Evolutionary conservation across 768 basidiomycete genomes (phyloP), one percentile per base, ranked within the genome.

Genomic region (Amylocystis lapponica): DNA sequence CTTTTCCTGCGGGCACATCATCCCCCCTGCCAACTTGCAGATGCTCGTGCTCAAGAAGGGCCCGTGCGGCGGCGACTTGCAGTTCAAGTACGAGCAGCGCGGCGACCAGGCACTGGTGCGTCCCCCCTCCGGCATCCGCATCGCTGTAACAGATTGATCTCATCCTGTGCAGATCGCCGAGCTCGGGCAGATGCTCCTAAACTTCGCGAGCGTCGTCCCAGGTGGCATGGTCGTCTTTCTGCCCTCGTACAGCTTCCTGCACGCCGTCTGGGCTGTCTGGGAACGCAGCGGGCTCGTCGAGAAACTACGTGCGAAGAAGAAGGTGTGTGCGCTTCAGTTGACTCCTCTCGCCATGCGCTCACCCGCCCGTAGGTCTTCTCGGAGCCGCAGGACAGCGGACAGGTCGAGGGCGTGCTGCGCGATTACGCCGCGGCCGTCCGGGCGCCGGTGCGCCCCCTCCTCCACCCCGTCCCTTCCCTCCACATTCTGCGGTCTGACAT

Each of bases 171-270:
- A 93, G 90, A 69, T 90, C 27, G 67, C 70, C 12, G 94, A 97
- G 54, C 72, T 98, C 2, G 94, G 93, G 0, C 83, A 88, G 43
- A 74, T 87, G 11, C 59, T 99, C 35, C 57, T 80, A n/a, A 97
- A 95, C 55, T 77, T 92, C 36, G 70, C 78, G 17, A 81, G 74
- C 26, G 60, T 95, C 14, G 75, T 94, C 4, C 87, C 93, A 0
- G 82, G 81, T 16, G 95, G 95, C 0, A 76, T 97, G 65, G 86
- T 98, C 16, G 83, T 96, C 6, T 99, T 99, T 60, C 79, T 97
- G 30, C 94, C 95, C 0, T 95, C 92, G 0, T 98, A 98, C 60
- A 75, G 71, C 22, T 93, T 90, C 52, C 66, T 97, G 27, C 76
- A 83, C 45, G 63, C 68, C 29, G 78, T 85, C 3, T 85, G 79